Conservation (phyloP, 2,329 filamentous ascomycete species). For the Hymenoscyphus linearis region DNA sequence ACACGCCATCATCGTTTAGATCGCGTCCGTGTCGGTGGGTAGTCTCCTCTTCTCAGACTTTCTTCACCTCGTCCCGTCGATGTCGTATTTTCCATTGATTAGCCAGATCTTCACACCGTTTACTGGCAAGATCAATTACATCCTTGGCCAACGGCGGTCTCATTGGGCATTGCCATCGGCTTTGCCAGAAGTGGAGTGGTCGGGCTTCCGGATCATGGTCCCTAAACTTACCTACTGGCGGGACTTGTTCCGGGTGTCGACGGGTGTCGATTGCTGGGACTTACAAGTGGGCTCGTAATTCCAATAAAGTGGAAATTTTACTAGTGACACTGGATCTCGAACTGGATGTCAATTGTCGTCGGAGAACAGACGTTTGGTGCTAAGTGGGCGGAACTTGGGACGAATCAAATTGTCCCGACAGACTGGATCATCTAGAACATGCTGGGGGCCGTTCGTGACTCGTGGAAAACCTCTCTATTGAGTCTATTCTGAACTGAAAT, state of each 20-base stretch:
- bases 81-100: constrained; percentile 2
- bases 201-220: constrained; percentile 5
- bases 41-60: neutral
- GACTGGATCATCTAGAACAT: constrained; percentile 1
- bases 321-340: neutral
- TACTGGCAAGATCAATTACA: neutral
- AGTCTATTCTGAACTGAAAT: too few species aligned
- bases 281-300: neutral
- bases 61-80: constrained; percentile 4
- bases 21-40: neutral
- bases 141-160: neutral
- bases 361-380: constrained; percentile 1
- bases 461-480: neutral
- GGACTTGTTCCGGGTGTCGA: neutral
- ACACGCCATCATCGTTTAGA: neutral
- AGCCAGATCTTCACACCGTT: neutral
- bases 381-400: neutral
- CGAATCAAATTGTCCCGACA: neutral
- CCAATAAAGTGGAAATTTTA: neutral
- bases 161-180: neutral
- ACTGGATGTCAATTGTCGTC: neutral
- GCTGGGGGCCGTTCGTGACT: neutral
- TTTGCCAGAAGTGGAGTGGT: neutral
- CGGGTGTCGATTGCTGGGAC: neutral
- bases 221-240: constrained; percentile 4